phyloP scores from a whole-genome alignment of 768 basidiomycete species.

The Kwoniella sp. region DNA sequence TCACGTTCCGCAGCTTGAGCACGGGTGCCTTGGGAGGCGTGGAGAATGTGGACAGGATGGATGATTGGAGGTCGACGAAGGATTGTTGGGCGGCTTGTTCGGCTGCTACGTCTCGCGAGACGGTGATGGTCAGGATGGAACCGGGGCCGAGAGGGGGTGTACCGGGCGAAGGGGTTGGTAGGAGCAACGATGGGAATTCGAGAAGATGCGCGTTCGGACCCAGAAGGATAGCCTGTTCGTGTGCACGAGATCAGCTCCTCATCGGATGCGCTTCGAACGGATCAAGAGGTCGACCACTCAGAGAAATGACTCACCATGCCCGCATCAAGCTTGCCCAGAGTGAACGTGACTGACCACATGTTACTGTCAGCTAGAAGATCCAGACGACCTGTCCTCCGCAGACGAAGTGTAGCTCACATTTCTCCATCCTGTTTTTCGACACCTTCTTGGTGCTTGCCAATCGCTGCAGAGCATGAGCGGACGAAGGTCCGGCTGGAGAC shows the following conservation, averaged over 20 bases:
- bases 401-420: slow-evolving; percentile 44
- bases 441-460: slow-evolving; percentile 1
- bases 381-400: not conserved
- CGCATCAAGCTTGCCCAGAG: slow-evolving; percentile 89
- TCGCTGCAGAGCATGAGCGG: slow-evolving; percentile 17
- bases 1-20: slow-evolving; percentile 86
- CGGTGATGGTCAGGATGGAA: slow-evolving; percentile 95
- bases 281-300: not conserved
- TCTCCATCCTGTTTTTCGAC: slow-evolving; percentile 45
- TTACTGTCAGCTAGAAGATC: slow-evolving; percentile 15
- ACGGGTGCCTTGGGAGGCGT: slow-evolving; percentile 71
- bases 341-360: slow-evolving; percentile 62
- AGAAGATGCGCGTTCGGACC: slow-evolving; percentile 94
- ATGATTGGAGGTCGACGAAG: slow-evolving; percentile 81
- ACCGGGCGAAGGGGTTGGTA: slow-evolving; percentile 61
- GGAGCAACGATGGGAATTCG: slow-evolving; percentile 92
- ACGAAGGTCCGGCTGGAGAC: slow-evolving; percentile 11
- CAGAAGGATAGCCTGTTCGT: slow-evolving; percentile 63
- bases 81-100: slow-evolving; percentile 78
- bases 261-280: slow-evolving; percentile 28
- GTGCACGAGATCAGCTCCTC: slow-evolving; percentile 7
- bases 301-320: slow-evolving; percentile 63
- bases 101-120: slow-evolving; percentile 80
- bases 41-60: slow-evolving; percentile 78
- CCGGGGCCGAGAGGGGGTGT: slow-evolving; percentile 82